These are phyloP conservation scores for Phycomyces blakesleeanus DNA, from an alignment of 192 early-diverging fungal species.

Conservation along the genomic window DNA sequence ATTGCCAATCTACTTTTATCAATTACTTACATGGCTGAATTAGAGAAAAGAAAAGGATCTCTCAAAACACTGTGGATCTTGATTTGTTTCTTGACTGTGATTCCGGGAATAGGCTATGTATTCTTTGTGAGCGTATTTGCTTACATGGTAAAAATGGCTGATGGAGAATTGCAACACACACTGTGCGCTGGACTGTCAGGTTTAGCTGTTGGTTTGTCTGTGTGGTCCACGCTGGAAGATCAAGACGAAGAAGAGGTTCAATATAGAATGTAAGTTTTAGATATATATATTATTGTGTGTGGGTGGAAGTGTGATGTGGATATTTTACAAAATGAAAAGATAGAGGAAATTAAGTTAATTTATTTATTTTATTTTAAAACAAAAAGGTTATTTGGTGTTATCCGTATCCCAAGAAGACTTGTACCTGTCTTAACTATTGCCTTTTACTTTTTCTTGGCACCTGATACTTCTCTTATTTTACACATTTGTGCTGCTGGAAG, in stretches of 20 bases:
- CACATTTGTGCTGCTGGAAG: slow-evolving; percentile 8
- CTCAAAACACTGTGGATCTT: slow-evolving; percentile 6
- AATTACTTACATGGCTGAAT: slow-evolving; percentile 1
- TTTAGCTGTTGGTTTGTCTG: slow-evolving; percentile 10
- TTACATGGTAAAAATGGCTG: neutral
- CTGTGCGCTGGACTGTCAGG: slow-evolving; percentile 14
- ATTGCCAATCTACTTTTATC: slow-evolving; percentile 6
- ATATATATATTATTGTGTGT: no score
- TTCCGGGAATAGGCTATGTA: slow-evolving; percentile 17
- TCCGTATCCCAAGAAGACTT: slow-evolving; percentile 8
- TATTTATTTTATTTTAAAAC: neutral
- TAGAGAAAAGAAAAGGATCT: slow-evolving; percentile 16
- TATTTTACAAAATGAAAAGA: no score
- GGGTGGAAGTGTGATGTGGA: no score
- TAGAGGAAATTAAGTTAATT: no score
- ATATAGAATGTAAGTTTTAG: slow-evolving; percentile 19
- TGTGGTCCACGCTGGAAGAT: slow-evolving; percentile 10
- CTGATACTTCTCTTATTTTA: slow-evolving; percentile 16
- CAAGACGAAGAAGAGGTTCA: neutral
- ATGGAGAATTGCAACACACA: neutral
- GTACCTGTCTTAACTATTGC: slow-evolving; percentile 11
- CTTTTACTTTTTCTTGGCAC: slow-evolving; percentile 23
- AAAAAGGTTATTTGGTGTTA: slow-evolving; percentile 14
- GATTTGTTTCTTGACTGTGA: neutral
- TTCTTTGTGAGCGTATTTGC: neutral